Conservation (phyloP, 306 rosid genomes). For the Rosa multiflora region DNA sequence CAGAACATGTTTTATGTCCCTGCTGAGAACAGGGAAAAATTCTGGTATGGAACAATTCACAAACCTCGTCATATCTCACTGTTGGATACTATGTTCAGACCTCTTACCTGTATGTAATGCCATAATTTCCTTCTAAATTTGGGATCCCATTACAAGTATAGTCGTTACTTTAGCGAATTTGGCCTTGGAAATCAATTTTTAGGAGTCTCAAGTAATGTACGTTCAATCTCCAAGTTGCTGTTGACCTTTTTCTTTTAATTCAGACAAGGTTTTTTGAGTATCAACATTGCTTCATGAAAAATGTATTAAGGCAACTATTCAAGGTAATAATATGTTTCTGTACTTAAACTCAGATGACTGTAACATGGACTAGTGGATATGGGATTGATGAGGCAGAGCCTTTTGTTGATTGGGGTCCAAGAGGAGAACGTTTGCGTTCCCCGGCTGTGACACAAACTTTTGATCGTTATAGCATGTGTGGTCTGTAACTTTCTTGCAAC, state of each 20-base stretch:
- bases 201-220: background rate
- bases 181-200: background rate
- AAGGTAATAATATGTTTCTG: conserved; percentile 20
- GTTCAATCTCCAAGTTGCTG: background rate
- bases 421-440: conserved; percentile 39
- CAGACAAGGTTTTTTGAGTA: background rate
- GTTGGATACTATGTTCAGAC: background rate
- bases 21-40: conserved; percentile 80
- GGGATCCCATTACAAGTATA: background rate
- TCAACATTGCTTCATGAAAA: background rate
- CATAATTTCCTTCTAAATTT: background rate
- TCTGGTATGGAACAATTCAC: conserved; percentile 51
- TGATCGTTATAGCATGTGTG: conserved; percentile 73
- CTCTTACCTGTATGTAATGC: background rate
- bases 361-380: conserved; percentile 92
- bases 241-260: background rate
- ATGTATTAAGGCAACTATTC: background rate
- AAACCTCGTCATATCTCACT: background rate
- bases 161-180: background rate
- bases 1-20: conserved; percentile 91
- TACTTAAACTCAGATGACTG: conserved; percentile 53
- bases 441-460: conserved; percentile 79
- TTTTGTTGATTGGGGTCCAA: conserved; percentile 72
- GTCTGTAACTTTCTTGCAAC: conserved; percentile 24
- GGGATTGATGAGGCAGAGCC: conserved; percentile 65